phyloP scores from a whole-genome alignment of 345 rosid species.

The Boechera stricta region DNA sequence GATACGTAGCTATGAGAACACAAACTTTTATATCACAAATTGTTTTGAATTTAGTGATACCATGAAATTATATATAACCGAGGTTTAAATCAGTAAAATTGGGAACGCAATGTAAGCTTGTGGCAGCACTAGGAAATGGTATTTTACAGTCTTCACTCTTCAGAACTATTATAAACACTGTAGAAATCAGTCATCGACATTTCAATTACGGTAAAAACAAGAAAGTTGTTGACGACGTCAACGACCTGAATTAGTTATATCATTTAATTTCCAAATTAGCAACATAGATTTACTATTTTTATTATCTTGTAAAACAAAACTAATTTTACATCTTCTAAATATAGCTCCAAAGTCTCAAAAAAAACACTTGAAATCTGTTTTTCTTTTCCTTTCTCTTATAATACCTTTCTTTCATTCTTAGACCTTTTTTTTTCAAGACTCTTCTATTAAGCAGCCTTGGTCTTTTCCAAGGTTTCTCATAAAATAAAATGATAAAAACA shows the following conservation, averaged over 20 bases:
- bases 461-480: constrained; percentile 48
- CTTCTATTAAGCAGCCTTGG: constrained; percentile 54
- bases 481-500: constrained; percentile 30
- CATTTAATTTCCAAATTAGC: constrained; percentile 3
- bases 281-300: constrained; percentile 22
- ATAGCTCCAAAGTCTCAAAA: constrained; percentile 2
- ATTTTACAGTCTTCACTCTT: neutral
- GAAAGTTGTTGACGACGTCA: constrained; percentile 29
- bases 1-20: neutral
- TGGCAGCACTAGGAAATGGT: neutral
- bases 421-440: neutral
- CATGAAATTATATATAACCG: too few species aligned
- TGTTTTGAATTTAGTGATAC: too few species aligned
- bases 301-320: neutral
- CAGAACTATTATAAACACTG: neutral
- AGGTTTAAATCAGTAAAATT: neutral
- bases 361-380: neutral
- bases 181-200: constrained; percentile 11
- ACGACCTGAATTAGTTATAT: constrained; percentile 23
- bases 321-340: constrained; percentile 29
- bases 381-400: constrained; percentile 11
- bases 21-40: neutral
- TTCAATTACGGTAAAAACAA: constrained; percentile 7
- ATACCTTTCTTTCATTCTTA: constrained; percentile 25
- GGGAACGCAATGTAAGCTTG: neutral